phyloP scores from a whole-genome alignment of 2,329 filamentous ascomycete genomes.

The Dactylonectria macrodidyma region DNA sequence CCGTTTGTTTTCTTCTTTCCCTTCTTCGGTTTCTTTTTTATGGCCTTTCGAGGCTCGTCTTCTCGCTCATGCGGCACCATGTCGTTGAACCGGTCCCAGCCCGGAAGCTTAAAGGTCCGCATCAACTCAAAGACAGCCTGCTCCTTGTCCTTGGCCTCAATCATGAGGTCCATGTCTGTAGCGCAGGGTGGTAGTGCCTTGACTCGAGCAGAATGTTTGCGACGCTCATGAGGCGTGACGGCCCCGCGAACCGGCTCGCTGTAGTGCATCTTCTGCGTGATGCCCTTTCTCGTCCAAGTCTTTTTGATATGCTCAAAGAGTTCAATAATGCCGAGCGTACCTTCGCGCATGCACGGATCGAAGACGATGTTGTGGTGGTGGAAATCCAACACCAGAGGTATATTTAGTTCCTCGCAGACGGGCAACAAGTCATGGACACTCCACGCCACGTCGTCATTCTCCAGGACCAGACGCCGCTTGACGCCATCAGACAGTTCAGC shows the following conservation, averaged over 20 bases:
- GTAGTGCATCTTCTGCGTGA: conserved; percentile 97
- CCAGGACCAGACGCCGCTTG: conserved; percentile 87
- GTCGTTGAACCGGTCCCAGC: conserved; percentile 82
- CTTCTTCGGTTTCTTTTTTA: conserved; percentile 58
- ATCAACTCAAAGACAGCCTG: conserved; percentile 96
- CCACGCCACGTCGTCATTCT: conserved; percentile 96
- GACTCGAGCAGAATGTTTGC: conserved; percentile 89
- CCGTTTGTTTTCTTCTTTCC: conserved; percentile 55
- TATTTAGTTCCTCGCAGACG: conserved; percentile 93
- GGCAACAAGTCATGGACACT: conserved; percentile 93
- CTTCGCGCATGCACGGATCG: conserved; percentile 81
- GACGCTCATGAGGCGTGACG: conserved; percentile 81
- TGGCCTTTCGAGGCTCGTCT: conserved; percentile 76
- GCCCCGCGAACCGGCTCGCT: conserved; percentile 78
- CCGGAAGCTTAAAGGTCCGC: conserved; percentile 87
- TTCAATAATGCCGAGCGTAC: conserved; percentile 83
- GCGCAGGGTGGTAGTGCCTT: conserved; percentile 86
- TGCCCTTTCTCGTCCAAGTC: conserved; percentile 88
- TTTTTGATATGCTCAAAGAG: conserved; percentile 84
- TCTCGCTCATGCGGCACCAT: conserved; percentile 82
- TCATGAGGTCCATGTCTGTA: conserved; percentile 95
- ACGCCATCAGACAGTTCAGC: conserved; percentile 74
- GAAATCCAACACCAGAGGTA: conserved; percentile 91
- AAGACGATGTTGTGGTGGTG: conserved; percentile 98
- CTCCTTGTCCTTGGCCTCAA: conserved; percentile 98